These are phyloP conservation scores for Saccharomycopsis lassenensis DNA, from an alignment of 805 yeast genomes.

Conservation along the genomic window DNA sequence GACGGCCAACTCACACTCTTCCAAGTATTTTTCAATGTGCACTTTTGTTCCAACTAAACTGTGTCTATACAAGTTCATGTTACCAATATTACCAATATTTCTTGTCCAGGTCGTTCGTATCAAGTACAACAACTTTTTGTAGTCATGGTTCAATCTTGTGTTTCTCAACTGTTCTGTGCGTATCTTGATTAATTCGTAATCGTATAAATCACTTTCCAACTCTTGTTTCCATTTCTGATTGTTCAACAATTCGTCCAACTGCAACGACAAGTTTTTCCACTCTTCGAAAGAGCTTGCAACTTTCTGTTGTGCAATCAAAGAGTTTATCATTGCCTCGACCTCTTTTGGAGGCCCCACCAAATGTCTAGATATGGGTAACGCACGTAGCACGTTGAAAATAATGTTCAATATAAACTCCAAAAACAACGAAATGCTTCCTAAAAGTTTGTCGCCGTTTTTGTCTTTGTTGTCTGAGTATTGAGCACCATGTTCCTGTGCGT, in stretches of 20 bases:
- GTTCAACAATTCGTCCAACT: constrained; percentile 55
- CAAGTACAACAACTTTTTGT: constrained; percentile 51
- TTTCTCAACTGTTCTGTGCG: constrained; percentile 44
- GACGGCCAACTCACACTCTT: constrained; percentile 57
- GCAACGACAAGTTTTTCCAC: constrained; percentile 57
- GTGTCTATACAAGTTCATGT: constrained; percentile 63
- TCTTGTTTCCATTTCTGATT: constrained; percentile 63
- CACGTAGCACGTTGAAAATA: constrained; percentile 6
- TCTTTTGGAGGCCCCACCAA: constrained; percentile 17
- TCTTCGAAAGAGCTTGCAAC: constrained; percentile 41
- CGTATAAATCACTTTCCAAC: constrained; percentile 58
- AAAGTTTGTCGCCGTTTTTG: background rate
- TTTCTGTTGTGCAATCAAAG: constrained; percentile 32
- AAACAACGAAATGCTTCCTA: background rate
- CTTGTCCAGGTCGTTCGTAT: constrained; percentile 80
- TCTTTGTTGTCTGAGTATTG: too few relatives aligned
- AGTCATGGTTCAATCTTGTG: constrained; percentile 50
- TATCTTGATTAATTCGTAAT: constrained; percentile 46
- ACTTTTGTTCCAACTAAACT: constrained; percentile 78
- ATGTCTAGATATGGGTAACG: constrained; percentile 10
- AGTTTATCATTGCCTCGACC: constrained; percentile 14
- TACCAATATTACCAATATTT: constrained; percentile 80
- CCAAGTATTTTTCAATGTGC: constrained; percentile 71
- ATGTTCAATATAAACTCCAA: background rate
- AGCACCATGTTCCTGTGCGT: too few relatives aligned